Evolutionary conservation across 106 monocot genomes (phyloP), one percentile per base, ranked within the genome.

Genomic region (Dendrobium catenatum): DNA sequence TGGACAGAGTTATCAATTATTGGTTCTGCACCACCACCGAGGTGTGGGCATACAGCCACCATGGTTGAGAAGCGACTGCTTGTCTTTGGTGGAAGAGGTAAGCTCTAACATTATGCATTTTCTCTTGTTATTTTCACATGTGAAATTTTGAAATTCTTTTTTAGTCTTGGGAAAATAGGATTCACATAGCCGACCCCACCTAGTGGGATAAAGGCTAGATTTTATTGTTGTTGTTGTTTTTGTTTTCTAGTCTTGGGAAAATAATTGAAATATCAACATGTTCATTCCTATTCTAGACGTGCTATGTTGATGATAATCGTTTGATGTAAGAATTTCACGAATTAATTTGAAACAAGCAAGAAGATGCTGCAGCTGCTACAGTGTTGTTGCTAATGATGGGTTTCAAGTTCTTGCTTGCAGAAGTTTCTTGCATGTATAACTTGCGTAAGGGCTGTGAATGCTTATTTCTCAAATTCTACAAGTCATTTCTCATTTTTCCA

Each of bases 41-140:
- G 99, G 78, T 99, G 99, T 85, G 99, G 95, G 56, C 99, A 99
- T 78, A 86, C 99, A 26, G 89, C 86, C 68, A 99, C 90, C 72
- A 99, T 99, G 99, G 91, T 99, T 61, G 99, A 99, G 87, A 99
- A 93, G 78, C 89, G 99, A 75, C 68, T 99, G 66, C 93, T 99
- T 22, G 78, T 95, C 20, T 99, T 86, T 95, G 99, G 99, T 76
- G 99, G 99, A 42, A 93, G 99, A 90, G 99, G 99, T 99, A 74
- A n/a, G 29, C 33, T 11, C 15, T 33, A 29, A 5, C 22, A 61
- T 19, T 61, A 24, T 61, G 61, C 61, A 61, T 61, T 61, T 61
- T 22, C 61, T 61, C 58, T 61, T 42, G 40, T 10, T 73, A 70
- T 70, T 70, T 19, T 18, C 2, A 73, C 26, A 5, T 42, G 17